Base-by-base conservation (phyloP, 1,139 yeast species). In the Pichia sp. region DNA sequence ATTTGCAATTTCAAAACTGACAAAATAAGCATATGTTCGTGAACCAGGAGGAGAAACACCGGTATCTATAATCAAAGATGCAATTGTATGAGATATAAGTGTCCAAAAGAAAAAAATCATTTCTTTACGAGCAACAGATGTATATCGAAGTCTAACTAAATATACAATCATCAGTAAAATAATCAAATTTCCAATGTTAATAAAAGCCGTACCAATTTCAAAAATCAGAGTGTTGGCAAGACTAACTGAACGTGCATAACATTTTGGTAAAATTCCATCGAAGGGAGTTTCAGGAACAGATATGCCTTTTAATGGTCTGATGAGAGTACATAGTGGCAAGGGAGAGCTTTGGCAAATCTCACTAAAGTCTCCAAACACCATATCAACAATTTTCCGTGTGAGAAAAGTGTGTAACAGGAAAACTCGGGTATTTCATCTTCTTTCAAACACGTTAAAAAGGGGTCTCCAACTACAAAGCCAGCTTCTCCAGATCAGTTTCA, bases 41-140 rank as follows among this genome's bases (percentile, higher is more conserved):
- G 91, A 75, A 4, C 89, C 82, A 1, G 95, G 94, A 3, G 97
- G 95, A 18, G 86, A 74, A 5, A 89, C 96, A 23, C 97, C 97
- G 51, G 94, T 80, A 57, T 89, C 96, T 14, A 87, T 91, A 29
- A 88, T 75, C 45, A 89, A 68, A 6, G 89, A 72, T 49, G 80
- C 64, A 23, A 83, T 72, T 10, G 77, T 71, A 51, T 84, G 69
- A 1, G 76, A 68, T 32, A 81, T 65, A 49, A 74, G 69, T 35
- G 77, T 54, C 61, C 82, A 78, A 60, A 80, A 82, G 56, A 85
- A 81, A 52, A 74, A 77, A 43, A 87, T 65, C 79, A 88, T 84
- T 57, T 91, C 98, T 14, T 78, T 70, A 48, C 97, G 71, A 2
- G 96, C 97, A 46, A 91, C 89, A 15, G 97, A 96, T 0, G 97